These are phyloP conservation scores for Odonthalia washingtoniensis DNA, from an alignment of 31 red algal genomes.

Conservation along the genomic window DNA sequence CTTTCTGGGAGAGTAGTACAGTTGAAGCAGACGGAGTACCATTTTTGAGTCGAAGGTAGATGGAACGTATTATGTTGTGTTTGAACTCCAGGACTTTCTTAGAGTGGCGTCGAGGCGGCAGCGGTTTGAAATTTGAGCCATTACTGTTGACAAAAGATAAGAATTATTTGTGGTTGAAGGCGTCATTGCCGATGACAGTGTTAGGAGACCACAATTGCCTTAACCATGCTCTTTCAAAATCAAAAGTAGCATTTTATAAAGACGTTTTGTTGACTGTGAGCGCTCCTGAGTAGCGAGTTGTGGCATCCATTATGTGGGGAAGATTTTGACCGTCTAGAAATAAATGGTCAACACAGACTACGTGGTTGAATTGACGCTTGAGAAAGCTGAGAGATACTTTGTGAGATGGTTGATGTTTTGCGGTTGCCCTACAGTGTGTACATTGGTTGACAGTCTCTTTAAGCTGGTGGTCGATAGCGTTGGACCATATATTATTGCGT, in stretches of 20 bases:
- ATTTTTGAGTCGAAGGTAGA: not conserved
- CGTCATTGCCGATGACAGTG: not conserved
- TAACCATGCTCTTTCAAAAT: not conserved
- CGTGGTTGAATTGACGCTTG: too few species aligned
- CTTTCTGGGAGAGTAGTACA: not conserved
- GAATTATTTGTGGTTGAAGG: not conserved
- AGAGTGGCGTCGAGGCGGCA: not conserved
- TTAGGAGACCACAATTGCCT: not conserved
- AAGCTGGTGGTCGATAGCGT: slow-evolving; percentile 18
- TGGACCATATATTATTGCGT: slow-evolving; percentile 42
- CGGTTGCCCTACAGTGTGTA: slow-evolving; percentile 9
- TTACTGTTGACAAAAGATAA: not conserved
- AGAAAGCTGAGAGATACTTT: slow-evolving; percentile 10
- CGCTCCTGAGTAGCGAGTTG: not conserved
- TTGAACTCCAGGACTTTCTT: not conserved
- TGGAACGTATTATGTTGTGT: not conserved
- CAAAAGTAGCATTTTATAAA: not conserved
- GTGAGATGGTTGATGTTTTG: not conserved
- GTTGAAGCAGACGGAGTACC: not conserved
- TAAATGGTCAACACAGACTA: too few species aligned
- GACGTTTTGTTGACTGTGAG: not conserved
- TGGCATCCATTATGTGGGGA: too few species aligned
- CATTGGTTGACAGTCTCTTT: not conserved
- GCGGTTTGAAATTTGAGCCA: not conserved
- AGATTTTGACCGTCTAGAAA: too few species aligned